A percentile compares a stretch with the other conserved stretches of the same genome.
These are phyloP conservation scores for Metschnikowia continentalis DNA, from an alignment of 805 yeast species.

Conservation along the genomic window DNA sequence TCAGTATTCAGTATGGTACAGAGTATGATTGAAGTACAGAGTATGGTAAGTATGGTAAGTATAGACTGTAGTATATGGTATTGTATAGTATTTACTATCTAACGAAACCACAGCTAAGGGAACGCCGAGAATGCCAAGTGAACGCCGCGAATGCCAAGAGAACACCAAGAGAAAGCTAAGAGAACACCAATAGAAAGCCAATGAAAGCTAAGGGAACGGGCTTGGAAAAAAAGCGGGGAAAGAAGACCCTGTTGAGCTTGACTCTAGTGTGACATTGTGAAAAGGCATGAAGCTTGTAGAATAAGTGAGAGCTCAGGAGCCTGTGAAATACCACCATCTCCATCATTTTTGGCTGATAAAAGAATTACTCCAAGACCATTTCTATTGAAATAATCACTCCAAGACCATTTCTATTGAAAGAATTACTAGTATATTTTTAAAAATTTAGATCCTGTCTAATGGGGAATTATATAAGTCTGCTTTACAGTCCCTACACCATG, in stretches of 20 bases:
- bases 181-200: constrained; percentile 23
- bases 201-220: constrained; percentile 22
- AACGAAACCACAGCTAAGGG: too few relatives aligned
- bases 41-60: too few relatives aligned
- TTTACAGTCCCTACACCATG: too few relatives aligned
- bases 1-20: too few relatives aligned
- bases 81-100: constrained; percentile 16
- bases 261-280: constrained; percentile 38
- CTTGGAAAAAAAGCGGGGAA: constrained; percentile 31
- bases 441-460: constrained; percentile 36
- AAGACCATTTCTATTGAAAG: constrained; percentile 34
- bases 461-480: constrained; percentile 27
- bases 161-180: constrained; percentile 20
- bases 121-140: too few relatives aligned
- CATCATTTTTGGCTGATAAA: constrained; percentile 36
- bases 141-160: too few relatives aligned
- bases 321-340: constrained; percentile 41
- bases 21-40: too few relatives aligned
- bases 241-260: constrained; percentile 40
- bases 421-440: constrained; percentile 32
- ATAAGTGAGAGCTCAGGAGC: constrained; percentile 45
- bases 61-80: too few relatives aligned
- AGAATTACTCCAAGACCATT: constrained; percentile 29
- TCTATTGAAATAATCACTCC: constrained; percentile 33
- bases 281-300: constrained; percentile 36